phyloP scores from a whole-genome alignment of 306 rosid genomes.

The Cucumis cinereus region DNA sequence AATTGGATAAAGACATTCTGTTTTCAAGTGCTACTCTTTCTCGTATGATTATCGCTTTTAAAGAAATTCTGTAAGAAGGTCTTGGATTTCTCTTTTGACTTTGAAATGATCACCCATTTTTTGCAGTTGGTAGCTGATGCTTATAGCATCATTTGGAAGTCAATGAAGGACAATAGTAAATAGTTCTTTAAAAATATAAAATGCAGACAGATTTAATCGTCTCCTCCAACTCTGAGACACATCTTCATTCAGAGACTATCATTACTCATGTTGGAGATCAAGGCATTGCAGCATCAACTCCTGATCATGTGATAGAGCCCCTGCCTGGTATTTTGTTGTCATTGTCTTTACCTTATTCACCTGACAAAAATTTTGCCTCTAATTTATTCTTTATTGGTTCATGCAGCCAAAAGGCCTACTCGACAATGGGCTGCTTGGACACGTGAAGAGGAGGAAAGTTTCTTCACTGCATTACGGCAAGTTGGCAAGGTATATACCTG shows the following conservation, averaged over 20 bases:
- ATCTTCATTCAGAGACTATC: constrained; percentile 26
- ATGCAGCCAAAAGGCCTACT: constrained; percentile 68
- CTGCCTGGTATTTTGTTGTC: constrained; percentile 40
- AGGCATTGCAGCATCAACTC: constrained; percentile 27
- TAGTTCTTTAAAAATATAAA: constrained; percentile 10
- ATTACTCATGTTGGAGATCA: constrained; percentile 43
- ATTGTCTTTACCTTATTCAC: not conserved
- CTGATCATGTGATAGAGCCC: constrained; percentile 25
- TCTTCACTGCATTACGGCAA: constrained; percentile 88
- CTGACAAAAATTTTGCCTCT: not conserved
- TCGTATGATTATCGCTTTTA: not conserved
- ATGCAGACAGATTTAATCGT: constrained; percentile 46
- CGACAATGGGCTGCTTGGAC: constrained; percentile 99
- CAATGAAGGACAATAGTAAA: constrained; percentile 13
- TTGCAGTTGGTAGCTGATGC: constrained; percentile 3
- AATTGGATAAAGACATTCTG: not conserved
- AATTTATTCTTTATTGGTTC: constrained; percentile 6
- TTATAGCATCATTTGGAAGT: not conserved
- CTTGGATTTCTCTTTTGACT: not conserved
- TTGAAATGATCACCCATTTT: not conserved
- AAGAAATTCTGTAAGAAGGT: not conserved
- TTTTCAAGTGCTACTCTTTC: not conserved
- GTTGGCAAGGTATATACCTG: constrained; percentile 65
- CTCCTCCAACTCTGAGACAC: constrained; percentile 25
- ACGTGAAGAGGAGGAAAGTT: constrained; percentile 95